A percentile compares a stretch with the other conserved stretches of the same genome.
These are phyloP conservation scores for Cladorrhinum samala DNA, from an alignment of 495 filamentous ascomycete species.

Conservation along the genomic window DNA sequence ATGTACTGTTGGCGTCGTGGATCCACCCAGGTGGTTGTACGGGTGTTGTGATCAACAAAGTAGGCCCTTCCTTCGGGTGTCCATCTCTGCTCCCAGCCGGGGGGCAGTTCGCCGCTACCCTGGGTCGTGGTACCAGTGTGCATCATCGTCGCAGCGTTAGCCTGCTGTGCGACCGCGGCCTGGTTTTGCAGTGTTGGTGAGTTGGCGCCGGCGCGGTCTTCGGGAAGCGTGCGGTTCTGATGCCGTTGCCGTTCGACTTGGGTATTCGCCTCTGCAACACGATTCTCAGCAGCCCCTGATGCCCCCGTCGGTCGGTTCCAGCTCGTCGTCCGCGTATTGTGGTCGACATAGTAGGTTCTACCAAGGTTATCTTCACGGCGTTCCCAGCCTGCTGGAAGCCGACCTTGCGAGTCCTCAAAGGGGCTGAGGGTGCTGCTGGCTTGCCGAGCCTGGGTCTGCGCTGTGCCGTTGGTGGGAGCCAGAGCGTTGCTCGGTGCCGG, in stretches of 20 bases:
- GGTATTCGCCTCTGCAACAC: constrained; percentile 75
- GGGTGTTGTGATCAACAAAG: constrained; percentile 99
- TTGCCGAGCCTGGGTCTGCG: constrained; percentile 23
- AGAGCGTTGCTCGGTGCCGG: constrained; percentile 27
- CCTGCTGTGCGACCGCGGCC: constrained; percentile 47
- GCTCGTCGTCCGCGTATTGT: constrained; percentile 93
- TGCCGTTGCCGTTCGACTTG: constrained; percentile 87
- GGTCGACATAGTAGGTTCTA: constrained; percentile 98
- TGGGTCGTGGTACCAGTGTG: constrained; percentile 91
- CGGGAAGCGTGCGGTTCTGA: constrained; percentile 90
- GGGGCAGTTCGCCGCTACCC: constrained; percentile 89
- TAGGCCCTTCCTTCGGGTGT: constrained; percentile 93
- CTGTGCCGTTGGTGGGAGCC: constrained; percentile 30
- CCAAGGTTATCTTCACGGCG: constrained; percentile 92
- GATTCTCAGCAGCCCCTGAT: constrained; percentile 68
- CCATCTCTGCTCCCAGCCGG: constrained; percentile 92
- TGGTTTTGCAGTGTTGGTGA: constrained; percentile 75
- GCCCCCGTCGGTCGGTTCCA: constrained; percentile 81
- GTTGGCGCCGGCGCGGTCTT: constrained; percentile 89
- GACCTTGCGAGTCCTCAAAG: constrained; percentile 90
- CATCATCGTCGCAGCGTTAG: constrained; percentile 73
- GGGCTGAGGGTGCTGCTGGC: constrained; percentile 65
- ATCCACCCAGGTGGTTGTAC: constrained; percentile 99
- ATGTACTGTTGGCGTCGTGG: constrained; percentile 97
- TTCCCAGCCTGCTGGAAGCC: constrained; percentile 92